Base-by-base conservation (phyloP, 768 basidiomycete species). In the Leccinum subgranulosum region DNA sequence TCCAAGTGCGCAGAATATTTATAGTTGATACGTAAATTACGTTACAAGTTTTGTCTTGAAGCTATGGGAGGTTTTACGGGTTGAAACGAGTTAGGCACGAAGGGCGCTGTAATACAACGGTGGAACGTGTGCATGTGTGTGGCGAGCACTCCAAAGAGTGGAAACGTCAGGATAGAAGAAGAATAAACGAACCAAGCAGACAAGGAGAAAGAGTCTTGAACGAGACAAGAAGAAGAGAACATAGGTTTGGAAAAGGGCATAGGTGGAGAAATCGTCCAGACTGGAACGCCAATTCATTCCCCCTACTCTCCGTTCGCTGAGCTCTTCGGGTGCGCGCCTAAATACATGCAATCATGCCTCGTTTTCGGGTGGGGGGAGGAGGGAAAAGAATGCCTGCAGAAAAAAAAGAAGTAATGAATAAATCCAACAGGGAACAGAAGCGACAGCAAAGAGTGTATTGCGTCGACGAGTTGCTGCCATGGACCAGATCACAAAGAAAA, bases 11-110 rank as follows among this genome's bases (percentile, higher is more conserved):
- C 56, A 56, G 62, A 59, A 60, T 67, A 67, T 69, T 69, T 66
- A 71, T 71, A 71, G 69, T 71, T 71, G 66, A 71, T 65, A 53
- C 55, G 63, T 71, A 71, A 61, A 58, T 64, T 73, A 71, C 68
- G 68, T 60, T 70, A 70, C 69, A 73, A 19, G 51, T 51, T 61
- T 58, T 60, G 55, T 64, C 51, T 69, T 59, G 55, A 41, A 3
- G 39, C 39, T 41, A 41, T 41, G 39, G 36, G 17, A 51, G 51
- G 55, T 61, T 60, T 53, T 41, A 31, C 33, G n/a, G 49, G 47
- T n/a, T 12, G 15, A 43, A 31, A 45, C 25, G 34, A 25, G 28
- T 49, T 11, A 53, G 39, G 43, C 43, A 49, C 43, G 33, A 66
- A 53, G 43, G 41, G 1, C 53, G 57, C 49, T 47, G 59, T 57